Conservation (phyloP, 306 rosid genomes). For the Malus sylvestris region DNA sequence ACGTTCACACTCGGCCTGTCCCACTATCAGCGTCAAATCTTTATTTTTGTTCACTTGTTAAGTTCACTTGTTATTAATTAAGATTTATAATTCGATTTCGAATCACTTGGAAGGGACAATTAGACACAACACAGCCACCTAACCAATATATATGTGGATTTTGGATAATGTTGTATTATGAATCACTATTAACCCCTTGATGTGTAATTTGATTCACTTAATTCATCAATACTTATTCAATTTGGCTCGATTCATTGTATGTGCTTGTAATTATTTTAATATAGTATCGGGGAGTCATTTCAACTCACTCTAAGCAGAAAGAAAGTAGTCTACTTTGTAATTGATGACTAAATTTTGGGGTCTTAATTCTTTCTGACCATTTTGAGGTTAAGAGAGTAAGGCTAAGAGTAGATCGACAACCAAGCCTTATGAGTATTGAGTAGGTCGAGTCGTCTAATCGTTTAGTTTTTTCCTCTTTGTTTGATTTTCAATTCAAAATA, state of each 20-base stretch:
- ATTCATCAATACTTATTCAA: neutral
- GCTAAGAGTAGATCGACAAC: too few relatives aligned
- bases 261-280: too few relatives aligned
- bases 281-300: neutral
- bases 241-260: too few relatives aligned
- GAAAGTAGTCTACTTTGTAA: too few relatives aligned
- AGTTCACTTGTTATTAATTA: neutral
- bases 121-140: slow-evolving; percentile 11
- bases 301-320: too few relatives aligned
- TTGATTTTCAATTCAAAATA: too few relatives aligned
- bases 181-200: neutral
- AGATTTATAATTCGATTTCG: neutral
- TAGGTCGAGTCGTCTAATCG: too few relatives aligned
- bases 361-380: too few relatives aligned
- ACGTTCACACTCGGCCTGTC: neutral
- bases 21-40: neutral
- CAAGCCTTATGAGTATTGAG: too few relatives aligned
- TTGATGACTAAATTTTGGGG: too few relatives aligned
- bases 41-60: neutral
- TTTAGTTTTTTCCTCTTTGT: too few relatives aligned
- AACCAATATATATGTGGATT: slow-evolving; percentile 20
- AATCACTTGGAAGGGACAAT: slow-evolving; percentile 7
- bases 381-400: neutral
- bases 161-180: slow-evolving; percentile 23
- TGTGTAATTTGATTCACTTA: neutral